Evolutionary conservation across 2,329 filamentous ascomycete species (phyloP), one percentile per base, ranked within the genome.

Genomic region (Diaporthe sp.): DNA sequence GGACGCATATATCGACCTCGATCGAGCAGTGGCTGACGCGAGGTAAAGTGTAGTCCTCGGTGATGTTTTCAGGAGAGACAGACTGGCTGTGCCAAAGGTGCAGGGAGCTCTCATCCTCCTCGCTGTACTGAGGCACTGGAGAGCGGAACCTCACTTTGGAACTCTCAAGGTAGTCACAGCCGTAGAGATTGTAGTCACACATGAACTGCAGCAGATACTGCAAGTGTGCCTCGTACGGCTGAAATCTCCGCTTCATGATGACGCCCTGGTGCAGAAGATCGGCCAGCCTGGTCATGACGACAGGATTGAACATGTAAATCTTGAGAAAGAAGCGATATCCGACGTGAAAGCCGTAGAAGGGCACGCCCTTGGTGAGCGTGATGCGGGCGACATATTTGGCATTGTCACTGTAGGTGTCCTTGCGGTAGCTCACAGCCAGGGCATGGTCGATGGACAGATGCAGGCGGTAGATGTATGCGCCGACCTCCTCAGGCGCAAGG

Each of bases 101-200:
- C 42, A 88, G 84, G 13, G 89, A 85, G 73, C 86, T 87, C 75
- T 89, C 88, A n/a, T 82, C 84, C 8, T 92, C 86, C 31, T 93
- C 89, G n/a, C 92, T 87, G 79, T 91, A 92, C 12, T 89, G 86
- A 0, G 96, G 96, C 2, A 98, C 87, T 0, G 95, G 95, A 3
- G 88, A 87, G 73, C 97, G 91, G 81, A 98, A 98, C 39, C 86
- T 88, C 1, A 92, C 91, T 77, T 91, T 94, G 13, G 87, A 87
- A 68, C 92, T 93, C 75, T 96, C 91, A 78, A 98, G 92, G 80
- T 96, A 97, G 74, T 92, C 93, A 82, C 97, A 99, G 9, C 97
- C 97, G 83, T 98, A 98, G 79, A 99, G 87, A 82, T 98, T 99
- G 87, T 97, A 99, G 83, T 99, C 97, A 78, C 93, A 94, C 97